Evolutionary conservation across 345 rosid genomes (phyloP), one percentile per base, ranked within the genome.

Genomic region (Pugionium dolabratum): DNA sequence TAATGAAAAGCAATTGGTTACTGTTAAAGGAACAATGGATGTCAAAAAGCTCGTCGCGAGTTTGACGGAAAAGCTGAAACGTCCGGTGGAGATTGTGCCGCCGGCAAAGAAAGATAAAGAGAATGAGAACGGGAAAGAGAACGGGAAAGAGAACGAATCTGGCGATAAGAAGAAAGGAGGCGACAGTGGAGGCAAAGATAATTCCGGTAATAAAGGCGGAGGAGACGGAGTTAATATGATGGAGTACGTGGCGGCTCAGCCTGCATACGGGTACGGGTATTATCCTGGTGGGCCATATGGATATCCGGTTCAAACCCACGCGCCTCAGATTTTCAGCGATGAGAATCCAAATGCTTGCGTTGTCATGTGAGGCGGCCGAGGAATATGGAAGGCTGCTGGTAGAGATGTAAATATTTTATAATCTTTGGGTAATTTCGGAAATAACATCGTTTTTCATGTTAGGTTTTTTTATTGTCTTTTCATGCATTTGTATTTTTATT

Each of bases 21-120:
- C 87, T 8, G 96, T 90, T 9, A 88, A 82, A 37, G 97, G 98
- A 6, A 88, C 81, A 10, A 82, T 85, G 89, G 92, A 90, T 54
- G 84, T 73, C 2, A 84, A 85, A 51, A 79, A 77, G 7, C 72
- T 88, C 25, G 77, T 44, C 0, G 74, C 82, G 11, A 42, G 52
- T 49, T 82, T 93, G 7, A 26, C 58, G 9, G 76, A 72, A 49
- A 93, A 83, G 80, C 79, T 90, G 55, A 81, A 61, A 44, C 78
- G 94, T 56, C 62, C 18, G 30, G 92, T 93, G 39, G 97, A 88
- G 64, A 81, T 93, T 7, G 87, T 85, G 26, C 82, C 87, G 4
- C 85, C 89, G 8, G 87, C 86, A 3, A 83, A 83, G 71, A 86
- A 86, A 27, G 86, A 88, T 0, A 78, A 69, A 1, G 78, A 71